phyloP scores from a whole-genome alignment of 352 stramenopile species.

The Phytopythium ostracodes region DNA sequence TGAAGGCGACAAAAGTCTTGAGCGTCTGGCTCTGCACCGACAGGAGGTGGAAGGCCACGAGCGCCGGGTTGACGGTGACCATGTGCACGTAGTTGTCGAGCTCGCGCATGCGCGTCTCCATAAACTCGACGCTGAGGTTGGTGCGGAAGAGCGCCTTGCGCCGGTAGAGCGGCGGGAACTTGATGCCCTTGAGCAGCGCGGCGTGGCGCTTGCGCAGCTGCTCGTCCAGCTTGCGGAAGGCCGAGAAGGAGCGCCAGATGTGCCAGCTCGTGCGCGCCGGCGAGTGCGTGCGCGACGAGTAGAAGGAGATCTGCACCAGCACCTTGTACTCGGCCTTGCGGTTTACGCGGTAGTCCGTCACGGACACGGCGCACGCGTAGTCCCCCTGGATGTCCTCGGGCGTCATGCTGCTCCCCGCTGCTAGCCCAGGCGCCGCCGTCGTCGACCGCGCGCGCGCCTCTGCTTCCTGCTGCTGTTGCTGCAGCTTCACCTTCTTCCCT shows the following conservation, averaged over 20 bases:
- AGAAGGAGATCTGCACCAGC: slow-evolving; percentile 64
- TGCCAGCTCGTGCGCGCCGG: slow-evolving; percentile 68
- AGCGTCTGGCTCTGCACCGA: slow-evolving; percentile 73
- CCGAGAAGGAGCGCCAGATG: slow-evolving; percentile 79
- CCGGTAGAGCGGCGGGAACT: slow-evolving; percentile 77
- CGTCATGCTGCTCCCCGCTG: slow-evolving; percentile 51
- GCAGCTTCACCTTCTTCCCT: no score
- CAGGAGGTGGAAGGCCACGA: slow-evolving; percentile 74
- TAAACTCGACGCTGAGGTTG: slow-evolving; percentile 61
- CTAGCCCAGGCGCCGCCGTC: not conserved
- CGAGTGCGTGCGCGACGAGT: slow-evolving; percentile 65
- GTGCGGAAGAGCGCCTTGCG: slow-evolving; percentile 61
- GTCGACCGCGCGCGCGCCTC: not conserved
- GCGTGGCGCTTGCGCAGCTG: slow-evolving; percentile 71
- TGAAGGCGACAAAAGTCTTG: slow-evolving; percentile 76
- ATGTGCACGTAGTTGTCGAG: slow-evolving; percentile 77
- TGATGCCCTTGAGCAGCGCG: slow-evolving; percentile 76
- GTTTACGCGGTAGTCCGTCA: slow-evolving; percentile 70
- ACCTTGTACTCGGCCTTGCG: slow-evolving; percentile 86
- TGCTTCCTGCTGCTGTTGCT: no score
- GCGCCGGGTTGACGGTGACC: slow-evolving; percentile 47
- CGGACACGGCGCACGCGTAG: slow-evolving; percentile 51
- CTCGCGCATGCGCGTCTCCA: slow-evolving; percentile 54
- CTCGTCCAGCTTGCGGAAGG: slow-evolving; percentile 80
- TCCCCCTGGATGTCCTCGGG: slow-evolving; percentile 81